Percentiles rank a stretch among this genome's conserved stretches.
Conservation (phyloP, 768 basidiomycete species). For the Auriscalpium vulgare region DNA sequence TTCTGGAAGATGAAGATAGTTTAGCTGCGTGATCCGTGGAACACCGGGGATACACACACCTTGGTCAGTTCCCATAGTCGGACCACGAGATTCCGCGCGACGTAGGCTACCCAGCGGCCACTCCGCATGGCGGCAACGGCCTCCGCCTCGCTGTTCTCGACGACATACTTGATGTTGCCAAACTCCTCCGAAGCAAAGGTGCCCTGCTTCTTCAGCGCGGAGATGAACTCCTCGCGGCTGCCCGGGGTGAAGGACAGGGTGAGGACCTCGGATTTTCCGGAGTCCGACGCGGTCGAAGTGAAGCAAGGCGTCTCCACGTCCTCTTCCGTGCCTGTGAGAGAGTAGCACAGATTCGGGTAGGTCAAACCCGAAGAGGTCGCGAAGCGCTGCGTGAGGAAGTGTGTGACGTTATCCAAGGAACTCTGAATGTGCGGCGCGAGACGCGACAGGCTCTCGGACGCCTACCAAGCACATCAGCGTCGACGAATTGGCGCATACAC, state of each 20-base stretch:
- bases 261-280: constrained; percentile 33
- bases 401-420: constrained; percentile 43
- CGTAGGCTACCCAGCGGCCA: constrained; percentile 86
- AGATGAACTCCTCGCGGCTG: constrained; percentile 42
- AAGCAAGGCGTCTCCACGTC: constrained; percentile 29
- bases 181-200: constrained; percentile 24
- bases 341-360: constrained; percentile 49
- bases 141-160: constrained; percentile 39
- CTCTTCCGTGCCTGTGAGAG: constrained; percentile 15
- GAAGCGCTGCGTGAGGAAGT: constrained; percentile 36
- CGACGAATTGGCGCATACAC: background rate
- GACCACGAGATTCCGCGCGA: constrained; percentile 60
- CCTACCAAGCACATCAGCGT: constrained; percentile 1
- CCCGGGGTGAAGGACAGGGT: constrained; percentile 46
- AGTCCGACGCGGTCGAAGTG: constrained; percentile 27
- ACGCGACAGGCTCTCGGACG: constrained; percentile 6
- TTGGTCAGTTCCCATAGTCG: constrained; percentile 85
- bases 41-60: constrained; percentile 29
- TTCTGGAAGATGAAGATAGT: constrained; percentile 37
- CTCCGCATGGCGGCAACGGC: constrained; percentile 69
- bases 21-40: background rate
- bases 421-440: constrained; percentile 29
- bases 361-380: constrained; percentile 34
- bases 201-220: constrained; percentile 26
- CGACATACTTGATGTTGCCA: constrained; percentile 40